These are phyloP conservation scores for Yarrowia keelungensis DNA, from an alignment of 805 yeast species.

Conservation along the genomic window DNA sequence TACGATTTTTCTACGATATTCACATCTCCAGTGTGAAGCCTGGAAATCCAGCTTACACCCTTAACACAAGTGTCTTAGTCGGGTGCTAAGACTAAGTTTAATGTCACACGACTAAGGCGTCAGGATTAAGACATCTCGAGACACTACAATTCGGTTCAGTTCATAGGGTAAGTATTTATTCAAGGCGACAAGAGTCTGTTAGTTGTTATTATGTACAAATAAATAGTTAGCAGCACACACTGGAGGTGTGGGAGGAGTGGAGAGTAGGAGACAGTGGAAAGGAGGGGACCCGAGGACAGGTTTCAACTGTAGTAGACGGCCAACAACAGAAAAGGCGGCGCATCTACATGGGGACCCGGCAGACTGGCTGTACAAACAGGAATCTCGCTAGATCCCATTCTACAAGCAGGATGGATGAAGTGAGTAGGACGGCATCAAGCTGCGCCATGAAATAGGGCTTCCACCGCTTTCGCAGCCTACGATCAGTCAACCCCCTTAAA, in stretches of 20 bases:
- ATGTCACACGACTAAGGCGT: too few relatives aligned
- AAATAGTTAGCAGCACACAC: conserved; percentile 16
- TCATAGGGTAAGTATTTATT: conserved; percentile 6
- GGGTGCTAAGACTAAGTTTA: too few relatives aligned
- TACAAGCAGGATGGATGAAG: too few relatives aligned
- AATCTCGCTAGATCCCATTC: neutral
- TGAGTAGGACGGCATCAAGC: too few relatives aligned
- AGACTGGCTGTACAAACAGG: neutral
- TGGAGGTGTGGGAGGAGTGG: conserved; percentile 1
- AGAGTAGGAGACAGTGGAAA: conserved; percentile 4
- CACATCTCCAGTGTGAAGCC: neutral
- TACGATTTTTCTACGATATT: neutral
- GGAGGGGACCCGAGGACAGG: neutral
- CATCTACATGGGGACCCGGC: neutral
- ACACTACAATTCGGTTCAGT: neutral
- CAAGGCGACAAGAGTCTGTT: conserved; percentile 11
- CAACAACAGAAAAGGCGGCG: too few relatives aligned
- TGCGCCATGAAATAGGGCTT: too few relatives aligned
- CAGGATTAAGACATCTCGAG: too few relatives aligned
- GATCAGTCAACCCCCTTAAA: neutral
- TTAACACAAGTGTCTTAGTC: too few relatives aligned
- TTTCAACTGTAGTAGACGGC: too few relatives aligned
- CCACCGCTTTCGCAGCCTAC: too few relatives aligned
- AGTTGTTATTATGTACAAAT: conserved; percentile 38
- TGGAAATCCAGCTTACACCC: neutral